Evolutionary conservation across 192 early-diverging fungal species (phyloP), one percentile per base, ranked within the genome.

Genomic region (Coemansia sp.): DNA sequence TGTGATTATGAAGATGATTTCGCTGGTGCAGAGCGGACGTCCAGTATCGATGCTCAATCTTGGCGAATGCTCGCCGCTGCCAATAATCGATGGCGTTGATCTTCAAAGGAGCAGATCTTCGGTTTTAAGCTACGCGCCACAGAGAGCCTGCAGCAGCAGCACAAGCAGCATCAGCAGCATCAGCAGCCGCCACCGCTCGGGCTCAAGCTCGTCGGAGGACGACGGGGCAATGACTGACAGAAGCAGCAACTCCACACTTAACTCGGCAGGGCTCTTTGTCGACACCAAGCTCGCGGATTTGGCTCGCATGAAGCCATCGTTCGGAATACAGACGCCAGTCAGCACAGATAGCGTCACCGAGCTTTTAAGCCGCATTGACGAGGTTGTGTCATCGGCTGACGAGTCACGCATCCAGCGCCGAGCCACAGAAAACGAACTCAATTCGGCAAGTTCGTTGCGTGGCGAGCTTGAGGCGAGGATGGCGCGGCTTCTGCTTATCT

Each of bases 321-420:
- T 51, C 4, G 64, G 46, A n/a, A 33, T 48, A 35, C 39, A 34
- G 33, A 57, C 64, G 60, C 59, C 59, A 20, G 37, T 56, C 4
- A 69, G 70, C 66, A 67, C 70, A 0, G 75, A 77, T 49, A 71
- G 69, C 61, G 61, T 79, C 1, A 67, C 70, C 0, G 76, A 72
- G 48, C 70, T 79, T 35, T 59, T 79, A 6, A 40, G 70, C 33
- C 70, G 64, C 8, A 79, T 79, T 35, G 67, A 79, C 37, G 33
- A 29, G 5, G 62, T 64, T 45, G 64, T 73, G 1, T 46, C 45
- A 7, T 46, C 71, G 18, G 7, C 48, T 23, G 20, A 26, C 23
- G 48, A 51, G 21, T 28, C 48, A 7, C 48, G 39, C 76, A 30
- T 46, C 46, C 23, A 61, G 28, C 52, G 30, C 40, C 8, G 51